phyloP scores from a whole-genome alignment of 805 yeast genomes.

The Scheffersomyces amazonensis region DNA sequence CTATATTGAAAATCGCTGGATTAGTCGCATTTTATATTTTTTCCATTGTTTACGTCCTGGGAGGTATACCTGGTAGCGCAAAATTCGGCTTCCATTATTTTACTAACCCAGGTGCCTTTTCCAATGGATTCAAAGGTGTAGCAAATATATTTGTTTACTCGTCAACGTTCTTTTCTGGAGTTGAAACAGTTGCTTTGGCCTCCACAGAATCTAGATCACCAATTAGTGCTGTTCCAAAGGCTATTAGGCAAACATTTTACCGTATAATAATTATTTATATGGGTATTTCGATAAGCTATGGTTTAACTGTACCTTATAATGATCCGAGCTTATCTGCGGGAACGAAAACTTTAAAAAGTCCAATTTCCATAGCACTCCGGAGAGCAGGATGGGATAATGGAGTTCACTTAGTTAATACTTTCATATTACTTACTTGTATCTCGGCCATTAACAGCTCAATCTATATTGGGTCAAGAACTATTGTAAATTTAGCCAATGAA shows the following conservation, averaged over 20 bases:
- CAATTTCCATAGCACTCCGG: slow-evolving; percentile 36
- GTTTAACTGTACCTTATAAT: slow-evolving; percentile 57
- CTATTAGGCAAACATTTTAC: slow-evolving; percentile 54
- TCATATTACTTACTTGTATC: slow-evolving; percentile 60
- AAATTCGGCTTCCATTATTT: slow-evolving; percentile 44
- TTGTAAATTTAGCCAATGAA: slow-evolving; percentile 60
- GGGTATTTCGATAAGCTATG: slow-evolving; percentile 54
- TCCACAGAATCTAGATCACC: slow-evolving; percentile 66
- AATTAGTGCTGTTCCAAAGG: slow-evolving; percentile 52
- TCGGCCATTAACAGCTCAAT: slow-evolving; percentile 71
- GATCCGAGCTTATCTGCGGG: slow-evolving; percentile 39
- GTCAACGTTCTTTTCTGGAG: slow-evolving; percentile 58
- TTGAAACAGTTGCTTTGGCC: slow-evolving; percentile 55
- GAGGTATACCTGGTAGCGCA: slow-evolving; percentile 37
- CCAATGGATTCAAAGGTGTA: slow-evolving; percentile 50
- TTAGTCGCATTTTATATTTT: slow-evolving; percentile 49
- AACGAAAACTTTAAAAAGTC: slow-evolving; percentile 43
- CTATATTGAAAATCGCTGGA: slow-evolving; percentile 46
- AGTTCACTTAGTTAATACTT: slow-evolving; percentile 56
- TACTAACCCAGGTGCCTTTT: slow-evolving; percentile 43
- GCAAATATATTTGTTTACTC: slow-evolving; percentile 59
- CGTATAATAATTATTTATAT: slow-evolving; percentile 53
- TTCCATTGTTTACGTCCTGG: slow-evolving; percentile 43
- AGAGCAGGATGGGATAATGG: slow-evolving; percentile 43
- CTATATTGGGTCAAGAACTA: slow-evolving; percentile 66